Percentiles rank a stretch among this genome's conserved stretches.
phyloP scores from a whole-genome alignment of 2,329 filamentous ascomycete genomes.

The Neonectria hederae region DNA sequence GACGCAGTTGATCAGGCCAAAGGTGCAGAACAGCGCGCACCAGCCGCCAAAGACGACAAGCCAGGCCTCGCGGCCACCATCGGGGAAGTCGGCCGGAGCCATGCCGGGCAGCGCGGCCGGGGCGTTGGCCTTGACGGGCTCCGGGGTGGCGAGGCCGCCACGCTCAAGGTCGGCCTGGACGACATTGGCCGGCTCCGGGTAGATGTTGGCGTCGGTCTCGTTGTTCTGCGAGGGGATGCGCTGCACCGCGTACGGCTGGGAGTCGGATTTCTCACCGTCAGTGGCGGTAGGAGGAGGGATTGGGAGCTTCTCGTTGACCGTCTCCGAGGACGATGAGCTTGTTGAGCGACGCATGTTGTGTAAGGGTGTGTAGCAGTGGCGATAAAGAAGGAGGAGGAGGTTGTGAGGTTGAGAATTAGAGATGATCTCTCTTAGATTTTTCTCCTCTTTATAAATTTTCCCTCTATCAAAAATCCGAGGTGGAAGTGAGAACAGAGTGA shows the following conservation, averaged over 20 bases:
- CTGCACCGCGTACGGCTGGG: conserved; percentile 10
- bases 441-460: background rate
- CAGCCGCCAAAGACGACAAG: conserved; percentile 61
- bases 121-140: conserved; percentile 18
- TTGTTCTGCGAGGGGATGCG: conserved; percentile 23
- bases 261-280: conserved; percentile 25
- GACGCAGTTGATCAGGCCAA: conserved; percentile 55
- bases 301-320: conserved; percentile 34
- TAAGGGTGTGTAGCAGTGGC: background rate
- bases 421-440: background rate
- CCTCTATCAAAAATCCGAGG: background rate
- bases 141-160: conserved; percentile 1
- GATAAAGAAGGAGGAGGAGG: background rate
- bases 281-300: conserved; percentile 9
- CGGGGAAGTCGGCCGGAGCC: conserved; percentile 64
- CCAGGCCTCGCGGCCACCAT: conserved; percentile 68
- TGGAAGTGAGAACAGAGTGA: background rate
- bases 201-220: conserved; percentile 27
- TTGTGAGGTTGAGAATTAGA: background rate
- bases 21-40: conserved; percentile 56
- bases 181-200: conserved; percentile 44
- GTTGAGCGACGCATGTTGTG: conserved; percentile 38
- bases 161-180: conserved; percentile 43
- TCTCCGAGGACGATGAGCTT: conserved; percentile 40
- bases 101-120: conserved; percentile 43